phyloP scores from a whole-genome alignment of 129 eudicot species.

The Apium graveolens region DNA sequence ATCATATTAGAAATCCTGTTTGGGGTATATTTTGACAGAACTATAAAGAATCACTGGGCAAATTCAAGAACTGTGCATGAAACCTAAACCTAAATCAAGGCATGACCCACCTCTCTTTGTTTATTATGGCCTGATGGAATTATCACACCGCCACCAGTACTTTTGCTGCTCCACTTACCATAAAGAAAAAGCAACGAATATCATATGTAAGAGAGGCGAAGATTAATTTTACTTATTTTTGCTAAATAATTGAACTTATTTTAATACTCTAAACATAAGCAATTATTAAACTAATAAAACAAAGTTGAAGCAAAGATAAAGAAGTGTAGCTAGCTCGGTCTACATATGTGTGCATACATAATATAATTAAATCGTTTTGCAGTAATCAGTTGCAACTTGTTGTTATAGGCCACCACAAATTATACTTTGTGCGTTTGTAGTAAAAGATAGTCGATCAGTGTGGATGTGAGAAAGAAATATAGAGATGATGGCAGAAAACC shows the following conservation, averaged over 20 bases:
- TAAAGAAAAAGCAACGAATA: background rate
- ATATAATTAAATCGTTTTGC: background rate
- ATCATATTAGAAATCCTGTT: no score
- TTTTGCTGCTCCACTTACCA: background rate
- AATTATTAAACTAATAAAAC: background rate
- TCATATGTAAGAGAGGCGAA: background rate
- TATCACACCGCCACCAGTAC: background rate
- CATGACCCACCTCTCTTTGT: background rate
- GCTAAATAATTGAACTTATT: background rate
- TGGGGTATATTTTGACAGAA: no score
- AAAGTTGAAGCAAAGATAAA: background rate
- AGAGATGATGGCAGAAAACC: constrained; percentile 52
- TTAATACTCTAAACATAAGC: background rate
- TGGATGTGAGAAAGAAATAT: background rate
- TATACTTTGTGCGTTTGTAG: background rate
- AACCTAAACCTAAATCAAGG: background rate
- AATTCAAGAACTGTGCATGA: background rate
- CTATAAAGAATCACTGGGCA: background rate
- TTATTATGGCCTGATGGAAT: background rate
- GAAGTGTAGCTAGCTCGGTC: background rate
- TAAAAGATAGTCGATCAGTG: background rate
- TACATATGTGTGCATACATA: background rate
- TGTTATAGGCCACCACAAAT: background rate
- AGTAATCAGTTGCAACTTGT: background rate
- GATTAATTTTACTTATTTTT: background rate